Percentiles rank a stretch among this genome's conserved stretches.
These are phyloP conservation scores for Salix arbutifolia DNA, from an alignment of 345 rosid genomes.

Conservation along the genomic window DNA sequence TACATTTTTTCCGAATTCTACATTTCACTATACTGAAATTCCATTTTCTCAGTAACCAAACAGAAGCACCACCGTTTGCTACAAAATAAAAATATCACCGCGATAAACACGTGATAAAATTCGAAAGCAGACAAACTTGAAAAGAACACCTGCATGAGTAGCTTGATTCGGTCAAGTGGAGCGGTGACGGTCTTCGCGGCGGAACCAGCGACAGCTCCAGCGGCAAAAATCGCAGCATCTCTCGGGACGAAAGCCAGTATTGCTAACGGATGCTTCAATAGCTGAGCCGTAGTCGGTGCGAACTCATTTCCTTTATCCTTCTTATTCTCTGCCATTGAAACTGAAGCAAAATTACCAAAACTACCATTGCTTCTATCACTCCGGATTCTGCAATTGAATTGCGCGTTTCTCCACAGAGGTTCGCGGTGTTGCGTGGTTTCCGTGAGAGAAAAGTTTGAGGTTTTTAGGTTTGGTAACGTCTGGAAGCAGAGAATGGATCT, in stretches of 20 bases:
- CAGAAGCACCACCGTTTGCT: not conserved
- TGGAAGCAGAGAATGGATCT: constrained; percentile 33
- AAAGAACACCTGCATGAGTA: constrained; percentile 83
- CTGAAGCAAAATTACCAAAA: constrained; percentile 49
- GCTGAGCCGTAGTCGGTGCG: constrained; percentile 62
- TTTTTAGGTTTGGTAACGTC: constrained; percentile 37
- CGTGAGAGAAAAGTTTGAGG: constrained; percentile 26
- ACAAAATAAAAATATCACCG: not conserved
- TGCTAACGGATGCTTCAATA: constrained; percentile 69
- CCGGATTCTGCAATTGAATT: constrained; percentile 3
- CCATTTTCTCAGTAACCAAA: constrained; percentile 2
- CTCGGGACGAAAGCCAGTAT: constrained; percentile 57
- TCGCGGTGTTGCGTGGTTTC: constrained; percentile 17
- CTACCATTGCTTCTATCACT: constrained; percentile 16
- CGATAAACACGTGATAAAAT: not conserved
- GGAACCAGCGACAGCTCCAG: constrained; percentile 94
- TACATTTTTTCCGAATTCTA: not conserved
- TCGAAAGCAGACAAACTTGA: not conserved
- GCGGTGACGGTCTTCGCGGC: constrained; percentile 94
- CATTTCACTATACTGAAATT: not conserved
- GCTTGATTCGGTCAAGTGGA: constrained; percentile 93
- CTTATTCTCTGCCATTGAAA: constrained; percentile 44
- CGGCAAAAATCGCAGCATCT: constrained; percentile 73
- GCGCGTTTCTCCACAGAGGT: constrained; percentile 26
- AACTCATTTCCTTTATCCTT: constrained; percentile 44